Conservation (phyloP, 2,329 filamentous ascomycete genomes). For the Talaromyces sp. region DNA sequence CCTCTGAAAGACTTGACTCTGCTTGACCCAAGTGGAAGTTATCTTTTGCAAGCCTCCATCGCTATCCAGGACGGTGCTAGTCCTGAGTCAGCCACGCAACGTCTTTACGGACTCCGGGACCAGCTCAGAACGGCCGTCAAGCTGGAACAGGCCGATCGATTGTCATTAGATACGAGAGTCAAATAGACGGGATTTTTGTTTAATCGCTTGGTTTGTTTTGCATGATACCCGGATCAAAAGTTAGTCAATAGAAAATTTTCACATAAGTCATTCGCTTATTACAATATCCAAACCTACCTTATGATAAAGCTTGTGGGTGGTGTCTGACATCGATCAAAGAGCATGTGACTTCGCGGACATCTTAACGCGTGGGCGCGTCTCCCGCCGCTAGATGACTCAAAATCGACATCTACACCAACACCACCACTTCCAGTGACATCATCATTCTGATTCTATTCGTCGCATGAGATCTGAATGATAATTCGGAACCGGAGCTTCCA, state of each 20-base stretch:
- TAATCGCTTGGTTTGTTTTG: constrained; percentile 17
- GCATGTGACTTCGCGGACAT: constrained; percentile 41
- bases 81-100: constrained; percentile 51
- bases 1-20: constrained; percentile 45
- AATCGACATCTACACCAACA: not conserved
- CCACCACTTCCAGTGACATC: not conserved
- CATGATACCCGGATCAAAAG: constrained; percentile 18
- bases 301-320: not conserved
- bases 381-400: not conserved
- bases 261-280: not conserved
- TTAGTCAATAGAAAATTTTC: not conserved
- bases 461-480: constrained; percentile 14
- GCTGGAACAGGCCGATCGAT: constrained; percentile 54
- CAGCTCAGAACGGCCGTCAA: constrained; percentile 55
- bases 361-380: constrained; percentile 19
- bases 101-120: constrained; percentile 54
- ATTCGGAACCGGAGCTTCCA: constrained; percentile 26
- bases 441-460: not conserved
- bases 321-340: constrained; percentile 4
- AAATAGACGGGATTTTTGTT: constrained; percentile 37
- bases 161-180: constrained; percentile 58
- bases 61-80: constrained; percentile 55
- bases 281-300: not conserved
- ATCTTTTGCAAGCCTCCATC: constrained; percentile 57
- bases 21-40: constrained; percentile 55